Base-by-base conservation (phyloP, 805 yeast genomes). In the Candida yuanshanica region DNA sequence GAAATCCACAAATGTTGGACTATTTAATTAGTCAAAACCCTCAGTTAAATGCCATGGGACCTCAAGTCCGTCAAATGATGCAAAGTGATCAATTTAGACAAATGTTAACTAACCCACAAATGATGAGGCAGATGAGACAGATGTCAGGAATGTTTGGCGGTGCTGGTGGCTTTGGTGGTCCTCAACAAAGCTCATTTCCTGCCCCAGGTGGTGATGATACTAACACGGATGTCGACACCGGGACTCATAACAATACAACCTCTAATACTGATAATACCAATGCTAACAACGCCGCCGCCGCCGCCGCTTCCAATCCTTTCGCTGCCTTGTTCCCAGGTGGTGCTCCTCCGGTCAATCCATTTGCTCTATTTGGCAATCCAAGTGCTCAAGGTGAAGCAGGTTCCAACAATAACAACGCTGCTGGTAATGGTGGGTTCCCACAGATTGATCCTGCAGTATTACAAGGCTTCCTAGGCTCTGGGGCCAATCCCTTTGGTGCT, bases 1-100 rank as follows among this genome's bases (percentile, higher is more conserved):
- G 81, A 34, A 85, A 90, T 63, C 96, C 97, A 2, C 90, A 84
- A 60, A 83, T 89, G 90, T 59, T 87, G 37, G 95, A 88, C 52
- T 79, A 69, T 58, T 62, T 90, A 70, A 86, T 89, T 55, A 77
- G 79, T 53, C 86, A 83, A 56, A 82, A 83, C 43, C 96, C 97
- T 7, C 89, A 83, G 57, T 70, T 89, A 55, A 77, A 91, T 46
- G 75, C 79, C 5, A 77, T 87, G 89, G 95, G 95, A 11, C 96
- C 96, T 7, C 87, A 83, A 58, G 90, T 85, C 18, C 76, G 96
- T 56, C 79, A 84, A 59, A 72, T 89, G 81, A 64, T 91, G 53
- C 95, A 84, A 62, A 79, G 83, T 58, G 95, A 91, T 13, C 74
- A 78, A 58, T 79, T 90, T 59, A 77, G 96, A 63, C 81, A 80